Evolutionary conservation across 2,329 filamentous ascomycete species (phyloP), one percentile per base, ranked within the genome.

Genomic region (Chrysoporthe cubensis): DNA sequence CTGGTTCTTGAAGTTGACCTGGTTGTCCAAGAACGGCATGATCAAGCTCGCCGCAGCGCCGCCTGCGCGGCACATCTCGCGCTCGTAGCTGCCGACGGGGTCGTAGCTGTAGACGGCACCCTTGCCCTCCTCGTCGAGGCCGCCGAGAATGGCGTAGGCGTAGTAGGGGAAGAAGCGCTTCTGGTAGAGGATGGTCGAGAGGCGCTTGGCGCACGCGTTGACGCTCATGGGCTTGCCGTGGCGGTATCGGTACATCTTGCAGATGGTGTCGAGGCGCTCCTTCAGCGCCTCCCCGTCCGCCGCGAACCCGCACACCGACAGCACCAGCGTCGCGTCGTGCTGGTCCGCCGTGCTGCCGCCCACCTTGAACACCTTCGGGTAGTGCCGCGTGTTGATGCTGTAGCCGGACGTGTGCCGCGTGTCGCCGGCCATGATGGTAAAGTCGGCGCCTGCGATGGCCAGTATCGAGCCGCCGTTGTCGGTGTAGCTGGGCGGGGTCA

Each of bases 131-230:
- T 98, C 96, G 75, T 99, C 96, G 70, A 99, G 82, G 26, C 96
- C 96, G 59, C 92, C 96, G 59, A 99, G 85, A 79, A 99, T 98
- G 43, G 95, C 95, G 76, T 95, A 90, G 68, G 96, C 93, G 81
- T 99, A 99, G 88, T 97, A 99, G 32, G 96, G 96, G 85, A 99
- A 99, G 85, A 99, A 99, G 61, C 96, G 93, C 85, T 98, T 98
- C 80, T 90, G 87, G 85, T 99, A 99, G 67, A 99, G 89, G 73
- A 99, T 96, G 59, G 96, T 97, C 52, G 93, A 95, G 70, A 99
- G 87, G 66, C 95, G 90, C 82, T 98, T 95, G 66, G 96, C 96
- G 81, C 95, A 98, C 61, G 96, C 96, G 76, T 93, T 91, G 76
- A 98, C 91, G 71, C 88, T 91, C 91, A 99, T 99, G 72, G 93